These are phyloP conservation scores for Xerocomellus chrysenteron DNA, from an alignment of 768 basidiomycete genomes.

Conservation along the genomic window DNA sequence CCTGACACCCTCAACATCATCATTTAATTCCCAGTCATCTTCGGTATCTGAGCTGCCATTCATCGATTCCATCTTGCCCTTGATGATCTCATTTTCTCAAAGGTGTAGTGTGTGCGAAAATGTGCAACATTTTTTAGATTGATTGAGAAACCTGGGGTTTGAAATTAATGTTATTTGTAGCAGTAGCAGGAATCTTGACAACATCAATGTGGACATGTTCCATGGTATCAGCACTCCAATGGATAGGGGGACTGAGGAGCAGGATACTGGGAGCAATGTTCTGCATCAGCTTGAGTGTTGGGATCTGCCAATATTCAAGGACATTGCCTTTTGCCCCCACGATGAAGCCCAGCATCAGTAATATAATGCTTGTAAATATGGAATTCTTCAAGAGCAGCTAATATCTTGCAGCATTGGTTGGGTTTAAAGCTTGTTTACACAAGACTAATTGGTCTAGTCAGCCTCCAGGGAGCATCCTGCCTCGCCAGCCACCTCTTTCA, in stretches of 20 bases:
- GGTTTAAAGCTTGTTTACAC: no score
- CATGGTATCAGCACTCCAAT: constrained; percentile 39
- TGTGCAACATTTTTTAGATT: constrained; percentile 28
- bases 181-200: constrained; percentile 32
- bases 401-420: not conserved
- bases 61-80: not conserved
- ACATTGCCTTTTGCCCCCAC: constrained; percentile 24
- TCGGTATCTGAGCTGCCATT: not conserved
- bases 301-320: constrained; percentile 39
- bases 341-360: not conserved
- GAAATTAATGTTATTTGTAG: constrained; percentile 31
- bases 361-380: not conserved
- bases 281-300: constrained; percentile 41
- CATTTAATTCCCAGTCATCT: not conserved
- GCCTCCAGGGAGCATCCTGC: no score
- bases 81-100: not conserved
- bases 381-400: not conserved
- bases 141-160: constrained; percentile 35
- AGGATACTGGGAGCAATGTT: constrained; percentile 32
- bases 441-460: no score
- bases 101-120: constrained; percentile 15
- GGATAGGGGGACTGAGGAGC: constrained; percentile 28
- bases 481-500: no score
- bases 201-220: constrained; percentile 35
- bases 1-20: no score